Conservation (phyloP, 2,329 filamentous ascomycete genomes). For the Colletotrichum sidae region DNA sequence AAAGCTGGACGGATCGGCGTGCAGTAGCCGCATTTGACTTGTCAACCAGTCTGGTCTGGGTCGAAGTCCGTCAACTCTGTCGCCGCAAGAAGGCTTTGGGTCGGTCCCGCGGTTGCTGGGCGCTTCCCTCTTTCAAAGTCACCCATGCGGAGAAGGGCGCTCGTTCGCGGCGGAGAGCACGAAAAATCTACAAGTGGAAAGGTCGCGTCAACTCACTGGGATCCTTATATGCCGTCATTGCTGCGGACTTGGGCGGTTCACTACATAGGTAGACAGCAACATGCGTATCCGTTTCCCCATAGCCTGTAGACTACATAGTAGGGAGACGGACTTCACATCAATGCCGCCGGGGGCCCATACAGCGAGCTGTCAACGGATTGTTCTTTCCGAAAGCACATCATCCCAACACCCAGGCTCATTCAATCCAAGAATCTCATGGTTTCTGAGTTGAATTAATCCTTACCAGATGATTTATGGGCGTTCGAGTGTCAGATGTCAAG, state of each 20-base stretch:
- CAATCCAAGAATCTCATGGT: not conserved
- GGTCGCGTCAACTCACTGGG: conserved; percentile 13
- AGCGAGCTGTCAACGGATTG: too few relatives aligned
- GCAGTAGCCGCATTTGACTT: too few relatives aligned
- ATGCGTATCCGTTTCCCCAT: too few relatives aligned
- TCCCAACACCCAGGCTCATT: conserved; percentile 8
- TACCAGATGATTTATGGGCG: not conserved
- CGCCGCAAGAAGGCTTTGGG: conserved; percentile 3
- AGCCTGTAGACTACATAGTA: too few relatives aligned
- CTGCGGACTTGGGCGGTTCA: conserved; percentile 7
- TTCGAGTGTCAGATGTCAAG: not conserved
- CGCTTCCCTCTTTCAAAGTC: not conserved
- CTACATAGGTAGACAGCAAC: not conserved
- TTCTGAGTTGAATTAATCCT: not conserved
- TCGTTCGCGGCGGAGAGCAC: not conserved
- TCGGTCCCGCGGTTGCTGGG: too few relatives aligned
- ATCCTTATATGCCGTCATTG: conserved; percentile 26
- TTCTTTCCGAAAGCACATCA: not conserved
- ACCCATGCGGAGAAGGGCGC: conserved; percentile 5
- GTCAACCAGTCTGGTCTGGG: not conserved
- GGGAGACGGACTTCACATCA: too few relatives aligned
- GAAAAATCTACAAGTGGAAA: not conserved
- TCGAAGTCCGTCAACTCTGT: not conserved
- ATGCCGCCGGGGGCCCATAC: too few relatives aligned
- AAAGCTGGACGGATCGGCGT: conserved; percentile 5